Evolutionary conservation across 805 yeast genomes (phyloP), one percentile per base, ranked within the genome.

Genomic region (Saturnispora gosingensis): DNA sequence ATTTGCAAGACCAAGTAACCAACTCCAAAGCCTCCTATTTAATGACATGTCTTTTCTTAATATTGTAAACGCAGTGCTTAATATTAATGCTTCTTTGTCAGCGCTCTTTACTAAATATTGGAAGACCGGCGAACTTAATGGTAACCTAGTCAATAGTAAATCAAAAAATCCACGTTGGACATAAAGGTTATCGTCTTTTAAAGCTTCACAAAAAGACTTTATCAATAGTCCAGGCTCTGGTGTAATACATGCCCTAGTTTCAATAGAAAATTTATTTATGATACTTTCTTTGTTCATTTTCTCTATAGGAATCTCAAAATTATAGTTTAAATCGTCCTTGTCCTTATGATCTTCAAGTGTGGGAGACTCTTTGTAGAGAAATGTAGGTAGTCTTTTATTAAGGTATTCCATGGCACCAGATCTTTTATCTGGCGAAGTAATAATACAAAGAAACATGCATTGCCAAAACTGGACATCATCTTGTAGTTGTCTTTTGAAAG

Each of bases 81-180:
- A 70, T 16, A 88, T 64, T 38, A 89, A 67, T 30, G 76, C 59
- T 54, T 78, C 76, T 46, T 77, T 75, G 59, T 88, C 96, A 5
- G 72, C 68, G 0, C 67, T 59, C 0, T 79, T 66, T 1, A 80
- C 70, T 10, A 81, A 54, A 2, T 63, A 59, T 45, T 76, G 77
- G 27, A 85, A 61, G 2, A 83, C 74, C 0, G 76, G 75, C 18
- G 88, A 80, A 54, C 78, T 75, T 18, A 93, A 68, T 11, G 85
- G 85, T 15, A 93, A 57, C 57, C 81, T 81, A 27, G 83, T 73
- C 38, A 84, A 74, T 46, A 93, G 68, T 34, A 93, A 67, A 61
- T 93, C 98, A 58, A 93, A 79, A 57, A 86, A 88, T 0, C 98
- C 97, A 56, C 98, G 74, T 61, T 85, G 90, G 4, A 90, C 85